Evolutionary conservation across 208 protist species (phyloP), one percentile per base, ranked within the genome.

Genomic region (Trypanosoma melophagium): DNA sequence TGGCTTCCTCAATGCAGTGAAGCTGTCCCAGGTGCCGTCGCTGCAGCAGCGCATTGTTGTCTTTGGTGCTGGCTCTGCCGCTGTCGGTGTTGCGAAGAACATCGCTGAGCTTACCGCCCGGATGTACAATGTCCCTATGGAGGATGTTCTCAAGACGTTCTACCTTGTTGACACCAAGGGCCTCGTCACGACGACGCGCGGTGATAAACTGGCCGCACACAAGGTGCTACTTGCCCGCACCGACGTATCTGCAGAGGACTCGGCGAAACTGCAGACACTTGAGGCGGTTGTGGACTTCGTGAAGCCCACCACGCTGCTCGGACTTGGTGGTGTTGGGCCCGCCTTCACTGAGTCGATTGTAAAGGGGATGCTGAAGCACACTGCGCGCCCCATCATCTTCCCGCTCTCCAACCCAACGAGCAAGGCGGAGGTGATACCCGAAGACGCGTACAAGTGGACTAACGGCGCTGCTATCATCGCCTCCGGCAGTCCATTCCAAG

Each of bases 281-380:
- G 59, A 78, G 40, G 81, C 87, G 45, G 72, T 96, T 44, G 85
- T 96, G 53, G 76, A 87, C 59, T 86, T 86, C 42, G 89, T 99
- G 50, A 97, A 97, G 81, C 98, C 98, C 38, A 98, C 97, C 10
- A 92, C 83, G n/a, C 70, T 99, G 54, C 83, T 99, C 61, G 98
- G 98, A 28, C 86, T 99, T 41, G 89, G 91, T 62, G 97, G 95
- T 45, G 74, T 87, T 3, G 93, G 91, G 38, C 81, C 89, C 45
- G 83, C 83, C 21, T 99, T 99, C 81, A 97, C 95, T 13, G 76
- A 98, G 76, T 87, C 96, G 42, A 89, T 98, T 22, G 74, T 98
- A 22, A 66, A 79, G 56, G 59, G 71, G 24, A 83, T 99, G 71
- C 69, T 86, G 13, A 74, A 71, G 50, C 74, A 97, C 74, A 79